Conservation (phyloP, 116 monocot species). For the Dioscorea cayenensis region DNA sequence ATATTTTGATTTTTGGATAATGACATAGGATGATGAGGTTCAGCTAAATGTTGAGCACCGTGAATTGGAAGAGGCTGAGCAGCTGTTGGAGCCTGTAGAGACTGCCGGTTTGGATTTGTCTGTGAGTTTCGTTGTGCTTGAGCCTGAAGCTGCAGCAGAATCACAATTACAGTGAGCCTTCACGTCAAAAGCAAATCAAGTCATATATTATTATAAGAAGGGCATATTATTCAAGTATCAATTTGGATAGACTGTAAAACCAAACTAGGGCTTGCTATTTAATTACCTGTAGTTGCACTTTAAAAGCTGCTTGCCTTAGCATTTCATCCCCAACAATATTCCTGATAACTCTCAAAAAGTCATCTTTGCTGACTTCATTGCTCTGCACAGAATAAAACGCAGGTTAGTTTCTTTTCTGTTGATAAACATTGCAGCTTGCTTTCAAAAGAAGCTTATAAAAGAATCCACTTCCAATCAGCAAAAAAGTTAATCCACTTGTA, state of each 20-base stretch:
- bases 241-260: not conserved
- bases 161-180: conserved; percentile 6
- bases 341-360: conserved; percentile 80
- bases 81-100: conserved; percentile 47
- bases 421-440: not conserved
- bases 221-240: not conserved
- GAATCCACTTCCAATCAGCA: not conserved
- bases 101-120: conserved; percentile 39
- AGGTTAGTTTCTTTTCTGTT: not conserved
- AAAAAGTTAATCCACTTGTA: too few species aligned
- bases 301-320: conserved; percentile 82
- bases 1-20: conserved; percentile 11
- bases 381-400: conserved; percentile 26
- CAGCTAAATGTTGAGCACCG: conserved; percentile 13
- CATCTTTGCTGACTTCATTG: conserved; percentile 84
- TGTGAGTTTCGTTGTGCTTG: conserved; percentile 48
- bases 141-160: conserved; percentile 36
- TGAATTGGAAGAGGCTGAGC: conserved; percentile 31
- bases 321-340: conserved; percentile 95
- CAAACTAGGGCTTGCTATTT: not conserved
- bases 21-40: conserved; percentile 12
- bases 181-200: not conserved
- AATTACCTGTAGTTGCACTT: conserved; percentile 65
- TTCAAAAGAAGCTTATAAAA: not conserved
- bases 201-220: not conserved